Conservation (phyloP, 2,329 filamentous ascomycete species). For the Cladosporium cucumerinum region DNA sequence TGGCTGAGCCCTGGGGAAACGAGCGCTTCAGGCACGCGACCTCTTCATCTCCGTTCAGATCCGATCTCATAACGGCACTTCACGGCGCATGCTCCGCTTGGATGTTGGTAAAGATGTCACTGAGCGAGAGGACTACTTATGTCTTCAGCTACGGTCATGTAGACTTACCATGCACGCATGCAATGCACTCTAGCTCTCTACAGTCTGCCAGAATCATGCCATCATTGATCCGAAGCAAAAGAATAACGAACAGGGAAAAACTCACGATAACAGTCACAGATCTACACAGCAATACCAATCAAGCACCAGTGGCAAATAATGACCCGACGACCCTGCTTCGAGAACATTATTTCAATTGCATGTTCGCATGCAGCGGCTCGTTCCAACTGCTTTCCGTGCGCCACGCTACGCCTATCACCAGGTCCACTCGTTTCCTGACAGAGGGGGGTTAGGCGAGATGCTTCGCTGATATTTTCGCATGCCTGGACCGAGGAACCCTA, state of each 20-base stretch:
- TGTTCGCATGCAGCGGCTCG: conserved; percentile 1
- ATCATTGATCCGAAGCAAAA: neutral
- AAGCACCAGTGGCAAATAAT: neutral
- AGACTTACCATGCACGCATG: neutral
- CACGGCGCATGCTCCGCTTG: neutral
- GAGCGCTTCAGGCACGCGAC: conserved; percentile 1
- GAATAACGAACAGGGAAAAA: neutral
- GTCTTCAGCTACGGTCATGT: neutral
- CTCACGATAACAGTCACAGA: neutral
- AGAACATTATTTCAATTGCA: neutral
- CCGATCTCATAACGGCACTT: neutral
- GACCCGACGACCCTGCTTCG: neutral
- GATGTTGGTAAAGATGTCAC: neutral
- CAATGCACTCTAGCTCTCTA: neutral
- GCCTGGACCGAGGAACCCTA: neutral
- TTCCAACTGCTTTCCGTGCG: neutral
- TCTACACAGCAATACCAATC: neutral
- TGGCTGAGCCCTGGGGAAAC: neutral
- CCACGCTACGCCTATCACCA: neutral
- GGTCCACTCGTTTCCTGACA: neutral
- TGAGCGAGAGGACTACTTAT: neutral
- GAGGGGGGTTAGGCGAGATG: neutral
- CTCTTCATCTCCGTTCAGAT: neutral
- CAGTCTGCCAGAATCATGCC: neutral
- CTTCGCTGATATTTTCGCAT: neutral